phyloP scores from a whole-genome alignment of 225 moss, liverwort and hornwort genomes.

The Marchantia paleacea region DNA sequence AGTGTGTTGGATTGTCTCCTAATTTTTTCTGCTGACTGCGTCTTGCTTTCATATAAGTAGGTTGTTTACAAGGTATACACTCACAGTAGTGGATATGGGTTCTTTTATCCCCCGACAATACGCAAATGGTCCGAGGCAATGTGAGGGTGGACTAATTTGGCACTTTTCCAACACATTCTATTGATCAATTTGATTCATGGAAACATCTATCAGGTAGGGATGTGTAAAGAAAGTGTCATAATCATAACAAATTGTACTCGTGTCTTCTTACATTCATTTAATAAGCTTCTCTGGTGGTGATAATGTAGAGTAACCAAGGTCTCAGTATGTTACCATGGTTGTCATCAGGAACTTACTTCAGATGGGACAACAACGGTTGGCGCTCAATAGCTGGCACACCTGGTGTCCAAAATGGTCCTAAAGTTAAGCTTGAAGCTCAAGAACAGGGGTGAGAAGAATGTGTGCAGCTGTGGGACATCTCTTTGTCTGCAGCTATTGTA shows the following conservation, averaged over 20 bases:
- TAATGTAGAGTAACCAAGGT: not conserved
- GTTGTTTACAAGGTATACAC: slow-evolving; percentile 48
- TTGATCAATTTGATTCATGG: no score
- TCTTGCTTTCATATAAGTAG: slow-evolving; percentile 18
- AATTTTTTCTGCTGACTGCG: not conserved
- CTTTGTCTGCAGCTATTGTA: no score
- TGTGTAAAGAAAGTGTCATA: no score
- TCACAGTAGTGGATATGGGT: slow-evolving; percentile 50
- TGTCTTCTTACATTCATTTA: not conserved
- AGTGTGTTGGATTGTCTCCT: not conserved
- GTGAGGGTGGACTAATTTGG: slow-evolving; percentile 4
- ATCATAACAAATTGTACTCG: not conserved
- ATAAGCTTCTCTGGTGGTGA: not conserved
- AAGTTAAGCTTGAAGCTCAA: slow-evolving; percentile 23
- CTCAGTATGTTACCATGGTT: slow-evolving; percentile 7
- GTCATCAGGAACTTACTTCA: slow-evolving; percentile 26
- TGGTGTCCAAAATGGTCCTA: slow-evolving; percentile 27
- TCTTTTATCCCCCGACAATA: slow-evolving; percentile 50
- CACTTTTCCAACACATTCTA: not conserved
- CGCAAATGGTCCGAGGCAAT: slow-evolving; percentile 5
- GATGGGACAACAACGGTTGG: slow-evolving; percentile 50
- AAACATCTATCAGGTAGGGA: no score
- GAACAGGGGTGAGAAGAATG: slow-evolving; percentile 18
- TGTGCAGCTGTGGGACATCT: not conserved
- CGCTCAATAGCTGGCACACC: slow-evolving; percentile 33